Base-by-base conservation (phyloP, 768 basidiomycete species). In the Termitomyces sp. region DNA sequence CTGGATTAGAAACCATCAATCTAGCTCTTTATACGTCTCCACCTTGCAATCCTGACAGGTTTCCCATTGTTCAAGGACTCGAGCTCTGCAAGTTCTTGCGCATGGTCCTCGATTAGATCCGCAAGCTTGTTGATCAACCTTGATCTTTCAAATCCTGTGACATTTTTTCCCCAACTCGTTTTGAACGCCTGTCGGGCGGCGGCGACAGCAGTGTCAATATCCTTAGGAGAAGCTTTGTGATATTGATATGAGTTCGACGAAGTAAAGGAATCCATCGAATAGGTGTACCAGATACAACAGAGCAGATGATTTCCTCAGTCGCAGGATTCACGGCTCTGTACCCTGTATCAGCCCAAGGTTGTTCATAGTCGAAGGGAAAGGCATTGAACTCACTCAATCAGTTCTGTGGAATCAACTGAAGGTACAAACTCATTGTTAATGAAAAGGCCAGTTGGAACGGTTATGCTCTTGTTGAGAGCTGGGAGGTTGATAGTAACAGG, bases 31-130 rank as follows among this genome's bases (percentile, higher is more conserved):
- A 26, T 22, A 41, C 11, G 44, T 30, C 40, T 26, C 40, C 60
- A 74, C 73, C 72, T 74, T 36, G 76, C 74, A 44, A 76, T 72
- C 63, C 76, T 83, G 62, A 91, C 76, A n/a, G 88, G 92, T 75
- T 97, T 96, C 45, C 94, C 95, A 66, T 94, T 94, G 75, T 98
- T 94, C 58, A 95, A 75, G 45, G 84, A 71, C 71, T 96, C 94
- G 47, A 96, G 76, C 66, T 90, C 90, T 16, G 89, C 92, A 20
- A 97, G 83, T 62, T 85, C 81, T 70, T 94, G 76, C 26, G 84
- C 77, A 68, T 96, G 87, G 61, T 88, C 79, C 70, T 96, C 94
- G 52, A 96, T 92, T 62, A 97, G 80, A 67, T 94, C 91, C 20
- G 94, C 94, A 26, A 96, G 82, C 70, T 87, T 91, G 76, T 90